Percentiles rank a stretch among this genome's conserved stretches.
Conservation (phyloP, 164 flowering plant genomes). For the Santalum album region DNA sequence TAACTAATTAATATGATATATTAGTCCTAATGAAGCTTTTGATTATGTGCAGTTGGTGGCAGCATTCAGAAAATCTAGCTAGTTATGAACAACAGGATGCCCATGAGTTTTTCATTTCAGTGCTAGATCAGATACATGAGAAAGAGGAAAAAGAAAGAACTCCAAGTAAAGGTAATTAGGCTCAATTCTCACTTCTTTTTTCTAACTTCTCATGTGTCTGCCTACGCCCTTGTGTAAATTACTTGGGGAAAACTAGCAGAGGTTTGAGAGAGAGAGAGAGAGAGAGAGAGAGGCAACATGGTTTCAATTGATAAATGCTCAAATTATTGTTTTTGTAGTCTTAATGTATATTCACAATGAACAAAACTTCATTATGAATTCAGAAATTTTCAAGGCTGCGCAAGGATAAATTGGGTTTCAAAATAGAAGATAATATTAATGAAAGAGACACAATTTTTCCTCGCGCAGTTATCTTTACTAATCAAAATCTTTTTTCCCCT, state of each 20-base stretch:
- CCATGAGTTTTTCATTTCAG: slow-evolving; percentile 67
- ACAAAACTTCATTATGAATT: not conserved
- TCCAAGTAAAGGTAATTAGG: slow-evolving; percentile 32
- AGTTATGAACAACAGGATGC: slow-evolving; percentile 67
- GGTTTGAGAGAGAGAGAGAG: not conserved
- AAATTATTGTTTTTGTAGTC: not conserved
- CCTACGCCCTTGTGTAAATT: too few relatives aligned
- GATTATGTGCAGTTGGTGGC: slow-evolving; percentile 58
- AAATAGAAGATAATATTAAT: too few relatives aligned
- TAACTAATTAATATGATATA: too few relatives aligned
- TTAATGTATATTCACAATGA: not conserved
- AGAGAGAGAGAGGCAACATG: not conserved
- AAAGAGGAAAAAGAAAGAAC: slow-evolving; percentile 28
- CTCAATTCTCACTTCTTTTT: not conserved
- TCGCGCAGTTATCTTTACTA: slow-evolving; percentile 3
- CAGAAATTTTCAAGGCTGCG: too few relatives aligned
- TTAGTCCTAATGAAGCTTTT: slow-evolving; percentile 2
- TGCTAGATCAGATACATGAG: slow-evolving; percentile 59
- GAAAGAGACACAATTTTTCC: too few relatives aligned
- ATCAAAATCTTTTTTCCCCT: not conserved
- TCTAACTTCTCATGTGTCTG: not conserved
- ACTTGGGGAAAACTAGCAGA: not conserved
- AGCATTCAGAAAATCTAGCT: slow-evolving; percentile 53
- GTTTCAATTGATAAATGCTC: not conserved
- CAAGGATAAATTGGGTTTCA: not conserved